Conservation (phyloP, 345 rosid genomes). For the Hypericum perforatum region DNA sequence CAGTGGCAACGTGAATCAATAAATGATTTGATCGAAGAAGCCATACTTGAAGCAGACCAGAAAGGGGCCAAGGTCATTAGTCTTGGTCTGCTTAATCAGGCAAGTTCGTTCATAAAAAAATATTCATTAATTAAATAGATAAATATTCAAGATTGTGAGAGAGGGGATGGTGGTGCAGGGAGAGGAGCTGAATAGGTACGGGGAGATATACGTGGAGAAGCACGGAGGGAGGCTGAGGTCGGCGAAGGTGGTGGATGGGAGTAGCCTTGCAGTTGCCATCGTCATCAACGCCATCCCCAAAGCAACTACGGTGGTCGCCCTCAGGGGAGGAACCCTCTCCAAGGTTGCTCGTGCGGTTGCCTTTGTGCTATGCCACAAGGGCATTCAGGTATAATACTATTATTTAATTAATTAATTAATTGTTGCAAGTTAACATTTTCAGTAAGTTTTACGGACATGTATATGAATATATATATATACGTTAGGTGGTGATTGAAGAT, state of each 20-base stretch:
- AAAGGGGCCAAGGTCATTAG: slow-evolving; percentile 52
- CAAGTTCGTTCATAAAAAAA: slow-evolving; percentile 6
- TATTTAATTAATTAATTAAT: no score
- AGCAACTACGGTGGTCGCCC: slow-evolving; percentile 37
- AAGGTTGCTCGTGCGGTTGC: slow-evolving; percentile 48
- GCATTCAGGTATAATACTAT: slow-evolving; percentile 30
- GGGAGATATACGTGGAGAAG: slow-evolving; percentile 34
- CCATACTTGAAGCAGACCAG: slow-evolving; percentile 43
- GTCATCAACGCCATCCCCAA: slow-evolving; percentile 45
- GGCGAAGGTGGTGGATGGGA: slow-evolving; percentile 60
- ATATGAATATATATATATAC: no score
- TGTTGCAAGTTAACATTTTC: no score
- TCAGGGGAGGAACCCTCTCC: slow-evolving; percentile 30
- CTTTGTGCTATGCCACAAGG: slow-evolving; percentile 33
- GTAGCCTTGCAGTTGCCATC: slow-evolving; percentile 43
- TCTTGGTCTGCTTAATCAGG: slow-evolving; percentile 62
- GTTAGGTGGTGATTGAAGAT: slow-evolving; percentile 29
- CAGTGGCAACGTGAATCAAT: slow-evolving; percentile 27
- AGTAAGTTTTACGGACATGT: no score
- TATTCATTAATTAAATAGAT: neutral
- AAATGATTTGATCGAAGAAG: slow-evolving; percentile 43
- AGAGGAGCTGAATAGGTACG: slow-evolving; percentile 43
- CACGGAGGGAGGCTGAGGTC: slow-evolving; percentile 36
- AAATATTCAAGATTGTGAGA: no score
- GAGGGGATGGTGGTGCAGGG: slow-evolving; percentile 21